Evolutionary conservation across 495 filamentous ascomycete species (phyloP), one percentile per base, ranked within the genome.

Genomic region (Delitschia confertaspora): DNA sequence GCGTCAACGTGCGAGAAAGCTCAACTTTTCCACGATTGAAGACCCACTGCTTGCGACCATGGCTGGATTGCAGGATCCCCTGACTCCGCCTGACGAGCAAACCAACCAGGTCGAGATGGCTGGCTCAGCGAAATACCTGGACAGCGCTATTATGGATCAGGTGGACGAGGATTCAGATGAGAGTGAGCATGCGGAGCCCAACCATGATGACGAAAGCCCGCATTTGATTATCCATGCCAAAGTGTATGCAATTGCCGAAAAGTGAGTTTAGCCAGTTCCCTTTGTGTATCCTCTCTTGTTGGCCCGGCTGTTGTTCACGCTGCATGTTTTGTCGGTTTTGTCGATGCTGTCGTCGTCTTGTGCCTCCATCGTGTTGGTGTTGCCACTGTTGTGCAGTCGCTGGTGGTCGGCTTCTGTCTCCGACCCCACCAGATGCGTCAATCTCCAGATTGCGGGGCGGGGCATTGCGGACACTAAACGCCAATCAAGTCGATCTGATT

Each of bases 191-290:
- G 14, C 25, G 34, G 45, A 56, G 17, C 42, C 40, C 4, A 39
- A 43, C 33, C 14, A 39, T 8, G 38, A 45, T 13, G 35, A 33
- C 4, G 45, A 45, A 13, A 7, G 7, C 26, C 36, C 64, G 16
- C 44, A 63, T 40, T 45, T 63, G 6, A 13, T 65, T 26, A 39
- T 58, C 7, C 64, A 68, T 49, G 54, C 62, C 8, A 49, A 58
- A 14, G 59, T 68, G 24, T 68, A 68, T 49, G 61, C 63, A 3
- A 56, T 66, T 19, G 65, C 63, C 1, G 65, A 68, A 35, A 68
- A 65, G 56, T 60, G 43, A 48, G 51, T 58, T 8, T n/a, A n/a
- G n/a, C n/a, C n/a, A n/a, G n/a, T n/a, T n/a, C n/a, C n/a, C n/a
- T n/a, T n/a, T n/a, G n/a, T n/a, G n/a, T n/a, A n/a, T n/a, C n/a